Conservation (phyloP, 2,329 filamentous ascomycete species). For the Fusarium subtropicale region DNA sequence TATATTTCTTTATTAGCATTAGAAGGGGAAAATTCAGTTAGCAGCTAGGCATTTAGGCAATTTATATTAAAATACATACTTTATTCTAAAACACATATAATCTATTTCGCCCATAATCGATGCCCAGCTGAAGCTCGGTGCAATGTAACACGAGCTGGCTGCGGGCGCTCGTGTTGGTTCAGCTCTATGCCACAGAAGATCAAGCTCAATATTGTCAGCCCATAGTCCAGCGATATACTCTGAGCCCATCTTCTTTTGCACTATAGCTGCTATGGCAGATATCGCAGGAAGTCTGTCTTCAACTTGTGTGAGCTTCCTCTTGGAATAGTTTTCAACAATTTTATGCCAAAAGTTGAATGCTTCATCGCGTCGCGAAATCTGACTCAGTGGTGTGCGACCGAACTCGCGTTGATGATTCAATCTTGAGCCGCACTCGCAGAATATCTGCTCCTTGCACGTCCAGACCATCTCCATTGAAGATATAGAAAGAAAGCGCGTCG, state of each 20-base stretch:
- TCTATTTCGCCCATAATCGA: conserved; percentile 42
- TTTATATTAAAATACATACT: too few species aligned
- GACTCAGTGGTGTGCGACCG: conserved; percentile 30
- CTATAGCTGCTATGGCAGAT: conserved; percentile 45
- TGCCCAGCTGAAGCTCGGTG: conserved; percentile 46
- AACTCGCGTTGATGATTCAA: conserved; percentile 43
- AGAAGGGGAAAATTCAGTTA: too few species aligned
- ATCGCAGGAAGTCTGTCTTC: conserved; percentile 48
- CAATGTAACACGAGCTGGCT: conserved; percentile 20
- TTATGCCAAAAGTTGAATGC: conserved; percentile 48
- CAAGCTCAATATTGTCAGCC: conserved; percentile 42
- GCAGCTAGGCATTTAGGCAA: too few species aligned
- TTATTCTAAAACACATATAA: too few species aligned
- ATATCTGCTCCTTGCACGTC: conserved; percentile 33
- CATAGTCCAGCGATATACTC: conserved; percentile 50
- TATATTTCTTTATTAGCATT: too few species aligned
- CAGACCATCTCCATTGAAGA: conserved; percentile 34
- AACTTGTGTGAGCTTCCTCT: conserved; percentile 36
- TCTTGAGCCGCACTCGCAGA: conserved; percentile 44
- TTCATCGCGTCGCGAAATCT: conserved; percentile 24
- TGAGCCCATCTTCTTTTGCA: conserved; percentile 38
- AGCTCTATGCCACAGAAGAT: conserved; percentile 39
- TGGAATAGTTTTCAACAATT: conserved; percentile 47
- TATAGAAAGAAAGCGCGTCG: conserved; percentile 30
- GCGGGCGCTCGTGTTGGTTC: conserved; percentile 1